These are phyloP conservation scores for Fermentozyma sake DNA, from an alignment of 1,139 yeast genomes.

Conservation along the genomic window DNA sequence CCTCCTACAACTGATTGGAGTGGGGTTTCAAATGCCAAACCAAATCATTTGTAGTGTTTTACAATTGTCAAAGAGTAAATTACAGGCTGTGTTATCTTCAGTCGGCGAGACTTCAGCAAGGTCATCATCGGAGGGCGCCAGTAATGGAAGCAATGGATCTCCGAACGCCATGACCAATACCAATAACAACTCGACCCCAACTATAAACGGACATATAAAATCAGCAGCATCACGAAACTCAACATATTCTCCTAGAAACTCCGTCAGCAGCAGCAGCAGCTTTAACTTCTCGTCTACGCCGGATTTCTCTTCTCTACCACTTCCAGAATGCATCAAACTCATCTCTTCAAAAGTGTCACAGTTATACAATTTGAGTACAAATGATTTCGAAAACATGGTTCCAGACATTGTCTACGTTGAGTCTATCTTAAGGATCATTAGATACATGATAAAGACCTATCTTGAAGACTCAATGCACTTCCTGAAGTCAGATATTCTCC, in stretches of 20 bases:
- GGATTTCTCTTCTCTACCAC: conserved; percentile 26
- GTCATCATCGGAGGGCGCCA: conserved; percentile 16
- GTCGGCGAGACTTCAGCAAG: conserved; percentile 11
- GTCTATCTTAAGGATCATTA: conserved; percentile 58
- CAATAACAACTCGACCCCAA: conserved; percentile 1
- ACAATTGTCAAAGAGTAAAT: conserved; percentile 24
- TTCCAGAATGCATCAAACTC: conserved; percentile 49
- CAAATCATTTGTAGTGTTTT: conserved; percentile 14
- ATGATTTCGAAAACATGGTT: conserved; percentile 66
- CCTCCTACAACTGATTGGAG: conserved; percentile 54
- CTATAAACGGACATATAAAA: conserved; percentile 2
- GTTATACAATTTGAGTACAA: conserved; percentile 57
- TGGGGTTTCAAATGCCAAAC: conserved; percentile 58
- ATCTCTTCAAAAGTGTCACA: conserved; percentile 44
- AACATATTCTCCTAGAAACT: conserved; percentile 29
- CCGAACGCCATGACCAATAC: conserved; percentile 1
- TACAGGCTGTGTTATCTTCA: conserved; percentile 14
- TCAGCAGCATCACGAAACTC: conserved; percentile 5
- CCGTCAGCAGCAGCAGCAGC: conserved; percentile 21
- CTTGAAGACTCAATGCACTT: conserved; percentile 11
- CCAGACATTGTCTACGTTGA: conserved; percentile 84
- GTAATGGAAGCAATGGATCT: conserved; percentile 12
- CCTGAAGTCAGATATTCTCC: conserved; percentile 40
- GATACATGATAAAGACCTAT: conserved; percentile 54
- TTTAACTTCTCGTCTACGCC: conserved; percentile 15